phyloP scores from a whole-genome alignment of 78 protist genomes.

The Dictyostelium capitatum region DNA sequence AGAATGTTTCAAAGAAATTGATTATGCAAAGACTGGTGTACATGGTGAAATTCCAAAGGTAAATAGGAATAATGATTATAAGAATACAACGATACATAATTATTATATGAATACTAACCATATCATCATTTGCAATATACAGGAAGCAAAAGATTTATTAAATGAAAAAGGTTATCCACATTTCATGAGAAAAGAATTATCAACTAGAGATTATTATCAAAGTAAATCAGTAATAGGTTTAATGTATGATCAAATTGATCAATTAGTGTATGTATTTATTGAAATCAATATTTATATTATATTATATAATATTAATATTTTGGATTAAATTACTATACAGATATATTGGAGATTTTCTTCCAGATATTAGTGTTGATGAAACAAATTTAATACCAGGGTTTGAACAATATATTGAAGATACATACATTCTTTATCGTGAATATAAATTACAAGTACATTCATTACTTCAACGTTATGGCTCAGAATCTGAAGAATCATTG shows the following conservation, averaged over 20 bases:
- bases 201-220: background rate
- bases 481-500: background rate
- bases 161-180: background rate
- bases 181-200: background rate
- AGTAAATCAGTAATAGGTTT: background rate
- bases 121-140: too few species aligned
- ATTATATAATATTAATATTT: too few species aligned
- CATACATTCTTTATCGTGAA: background rate
- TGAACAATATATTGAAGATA: background rate
- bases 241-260: constrained; percentile 16
- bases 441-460: background rate
- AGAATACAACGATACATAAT: too few species aligned
- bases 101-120: too few species aligned
- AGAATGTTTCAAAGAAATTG: constrained; percentile 70
- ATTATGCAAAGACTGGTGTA: constrained; percentile 73
- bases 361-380: background rate
- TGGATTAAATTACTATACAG: too few species aligned
- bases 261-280: background rate
- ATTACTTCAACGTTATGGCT: background rate
- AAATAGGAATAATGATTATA: too few species aligned
- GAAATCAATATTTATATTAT: too few species aligned
- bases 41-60: constrained; percentile 30
- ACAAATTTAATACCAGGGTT: background rate
- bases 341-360: constrained; percentile 14
- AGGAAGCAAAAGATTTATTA: background rate